These are phyloP conservation scores for Centella asiatica DNA, from an alignment of 129 eudicot genomes.

Conservation along the genomic window DNA sequence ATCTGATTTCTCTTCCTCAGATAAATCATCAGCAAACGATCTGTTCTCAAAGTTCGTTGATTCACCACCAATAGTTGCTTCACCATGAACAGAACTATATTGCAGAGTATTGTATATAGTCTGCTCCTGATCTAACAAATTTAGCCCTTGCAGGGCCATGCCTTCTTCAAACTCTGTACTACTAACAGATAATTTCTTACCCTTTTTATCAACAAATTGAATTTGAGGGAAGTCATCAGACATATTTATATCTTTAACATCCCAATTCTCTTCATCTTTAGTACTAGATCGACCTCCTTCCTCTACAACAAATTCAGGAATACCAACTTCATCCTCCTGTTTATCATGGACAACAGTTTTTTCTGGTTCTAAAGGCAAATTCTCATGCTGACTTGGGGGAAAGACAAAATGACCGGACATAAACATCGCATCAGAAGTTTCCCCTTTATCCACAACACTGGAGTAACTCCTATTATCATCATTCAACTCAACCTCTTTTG, in stretches of 20 bases:
- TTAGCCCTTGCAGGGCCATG: conserved; percentile 26
- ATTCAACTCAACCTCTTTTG: conserved; percentile 25
- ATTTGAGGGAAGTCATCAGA: conserved; percentile 46
- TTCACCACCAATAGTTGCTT: conserved; percentile 33
- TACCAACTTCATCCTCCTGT: conserved; percentile 22
- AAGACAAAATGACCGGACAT: conserved; percentile 88
- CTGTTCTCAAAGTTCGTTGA: conserved; percentile 22
- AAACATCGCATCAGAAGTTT: conserved; percentile 48
- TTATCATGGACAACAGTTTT: conserved; percentile 25
- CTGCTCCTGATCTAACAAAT: conserved; percentile 44
- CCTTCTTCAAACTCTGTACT: conserved; percentile 39
- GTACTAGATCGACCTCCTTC: conserved; percentile 38
- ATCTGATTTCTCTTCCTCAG: conserved; percentile 23
- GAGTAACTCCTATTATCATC: conserved; percentile 22
- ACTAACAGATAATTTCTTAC: conserved; percentile 22
- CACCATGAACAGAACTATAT: conserved; percentile 33
- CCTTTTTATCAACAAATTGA: conserved; percentile 41
- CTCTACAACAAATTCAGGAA: conserved; percentile 26
- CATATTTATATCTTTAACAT: conserved; percentile 25
- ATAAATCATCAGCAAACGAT: conserved; percentile 28
- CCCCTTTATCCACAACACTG: conserved; percentile 29
- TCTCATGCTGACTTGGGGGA: conserved; percentile 79
- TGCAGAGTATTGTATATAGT: conserved; percentile 27
- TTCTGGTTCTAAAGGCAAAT: conserved; percentile 49
- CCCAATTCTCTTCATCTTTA: conserved; percentile 46